phyloP scores from a whole-genome alignment of 1,139 yeast species.

The Blastobotrys raffinosifermentans region DNA sequence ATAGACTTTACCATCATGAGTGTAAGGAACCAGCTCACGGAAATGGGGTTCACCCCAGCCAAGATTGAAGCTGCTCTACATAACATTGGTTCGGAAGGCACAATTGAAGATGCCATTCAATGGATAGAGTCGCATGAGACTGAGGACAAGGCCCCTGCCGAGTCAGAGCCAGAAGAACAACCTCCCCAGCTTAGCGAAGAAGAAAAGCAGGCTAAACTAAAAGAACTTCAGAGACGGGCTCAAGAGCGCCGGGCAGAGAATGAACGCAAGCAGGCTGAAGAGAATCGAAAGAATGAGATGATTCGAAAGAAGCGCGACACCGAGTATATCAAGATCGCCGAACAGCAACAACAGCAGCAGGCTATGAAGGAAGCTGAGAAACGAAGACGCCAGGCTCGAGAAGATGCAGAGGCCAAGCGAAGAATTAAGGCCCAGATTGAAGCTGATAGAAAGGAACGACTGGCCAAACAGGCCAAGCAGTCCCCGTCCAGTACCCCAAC shows the following conservation, averaged over 20 bases:
- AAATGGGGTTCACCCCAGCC: conserved; percentile 33
- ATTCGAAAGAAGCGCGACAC: conserved; percentile 30
- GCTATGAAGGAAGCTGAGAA: conserved; percentile 32
- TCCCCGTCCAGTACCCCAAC: conserved; percentile 10
- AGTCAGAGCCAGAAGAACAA: conserved; percentile 5
- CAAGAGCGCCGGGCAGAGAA: conserved; percentile 27
- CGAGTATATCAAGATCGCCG: conserved; percentile 28
- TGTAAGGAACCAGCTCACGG: conserved; percentile 24
- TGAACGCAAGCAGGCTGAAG: conserved; percentile 29
- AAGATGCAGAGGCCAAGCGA: conserved; percentile 32
- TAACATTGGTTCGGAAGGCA: conserved; percentile 21
- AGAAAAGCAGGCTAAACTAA: conserved; percentile 29
- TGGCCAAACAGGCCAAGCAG: conserved; percentile 20
- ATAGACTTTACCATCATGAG: too few relatives aligned
- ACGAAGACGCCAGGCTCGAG: conserved; percentile 29
- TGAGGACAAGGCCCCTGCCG: conserved; percentile 8
- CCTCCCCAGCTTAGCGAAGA: conserved; percentile 24
- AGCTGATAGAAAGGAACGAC: conserved; percentile 34
- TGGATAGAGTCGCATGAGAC: conserved; percentile 28
- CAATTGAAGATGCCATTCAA: conserved; percentile 29
- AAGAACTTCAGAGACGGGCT: conserved; percentile 27
- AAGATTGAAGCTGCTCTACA: conserved; percentile 31
- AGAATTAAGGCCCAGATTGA: conserved; percentile 33
- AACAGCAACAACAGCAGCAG: conserved; percentile 31
- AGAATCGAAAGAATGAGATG: conserved; percentile 27